A percentile compares a stretch with the other conserved stretches of the same genome.
Conservation (phyloP, 345 rosid species). For the Linum tenue region DNA sequence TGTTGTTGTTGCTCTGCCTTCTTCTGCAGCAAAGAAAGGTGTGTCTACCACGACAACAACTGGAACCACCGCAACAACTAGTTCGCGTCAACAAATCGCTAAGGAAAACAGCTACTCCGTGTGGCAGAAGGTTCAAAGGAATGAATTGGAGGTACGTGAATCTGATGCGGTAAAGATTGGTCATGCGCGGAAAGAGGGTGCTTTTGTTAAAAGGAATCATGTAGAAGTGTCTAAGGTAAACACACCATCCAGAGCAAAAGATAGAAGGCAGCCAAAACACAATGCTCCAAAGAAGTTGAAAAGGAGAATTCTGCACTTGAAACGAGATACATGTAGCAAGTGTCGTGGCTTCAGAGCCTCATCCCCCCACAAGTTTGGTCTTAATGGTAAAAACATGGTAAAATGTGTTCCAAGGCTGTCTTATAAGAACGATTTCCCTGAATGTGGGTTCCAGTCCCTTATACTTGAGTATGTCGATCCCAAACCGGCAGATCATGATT, state of each 20-base stretch:
- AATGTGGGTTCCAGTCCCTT: slow-evolving; percentile 11
- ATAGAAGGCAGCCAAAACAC: slow-evolving; percentile 19
- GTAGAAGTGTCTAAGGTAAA: too few relatives aligned
- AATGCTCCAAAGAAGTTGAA: slow-evolving; percentile 27
- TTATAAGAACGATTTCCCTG: slow-evolving; percentile 10
- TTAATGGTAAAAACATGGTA: slow-evolving; percentile 9
- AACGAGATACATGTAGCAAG: too few relatives aligned
- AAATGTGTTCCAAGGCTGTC: slow-evolving; percentile 14
- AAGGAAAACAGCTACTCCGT: slow-evolving; percentile 34
- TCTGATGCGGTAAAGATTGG: slow-evolving; percentile 16
- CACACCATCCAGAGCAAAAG: too few relatives aligned
- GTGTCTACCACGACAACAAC: slow-evolving; percentile 23
- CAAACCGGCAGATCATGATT: too few relatives aligned
- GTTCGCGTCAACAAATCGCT: slow-evolving; percentile 22
- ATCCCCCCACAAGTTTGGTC: too few relatives aligned
- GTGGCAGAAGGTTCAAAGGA: slow-evolving; percentile 46
- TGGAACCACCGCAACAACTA: slow-evolving; percentile 19
- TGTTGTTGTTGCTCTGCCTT: too few relatives aligned
- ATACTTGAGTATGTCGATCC: slow-evolving; percentile 11
- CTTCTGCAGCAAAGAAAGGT: too few relatives aligned
- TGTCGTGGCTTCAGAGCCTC: too few relatives aligned
- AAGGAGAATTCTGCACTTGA: slow-evolving; percentile 25
- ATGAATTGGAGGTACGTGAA: slow-evolving; percentile 23
- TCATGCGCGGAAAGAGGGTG: slow-evolving; percentile 12
- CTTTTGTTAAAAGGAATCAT: slow-evolving; percentile 19